Evolutionary conservation across 441 rosid genomes (phyloP).

Genomic region (Syzygium syzygioides): DNA sequence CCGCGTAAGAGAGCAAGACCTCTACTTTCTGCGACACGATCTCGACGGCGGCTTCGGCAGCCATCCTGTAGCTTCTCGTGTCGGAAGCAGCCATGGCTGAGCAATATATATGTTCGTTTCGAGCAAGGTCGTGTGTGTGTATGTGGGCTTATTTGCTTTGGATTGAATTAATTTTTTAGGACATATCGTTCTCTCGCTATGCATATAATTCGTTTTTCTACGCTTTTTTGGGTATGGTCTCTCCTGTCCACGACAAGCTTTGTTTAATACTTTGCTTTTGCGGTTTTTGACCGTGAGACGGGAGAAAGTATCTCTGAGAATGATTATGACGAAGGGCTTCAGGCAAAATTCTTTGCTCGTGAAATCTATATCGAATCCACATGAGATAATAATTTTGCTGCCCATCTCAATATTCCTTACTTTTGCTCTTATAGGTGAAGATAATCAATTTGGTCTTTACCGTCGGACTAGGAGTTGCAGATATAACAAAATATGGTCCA

Average conservation of each 20-base stretch:
- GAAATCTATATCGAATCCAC: not conserved
- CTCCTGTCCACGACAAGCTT: rapidly evolving
- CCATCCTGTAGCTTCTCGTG: rapidly evolving
- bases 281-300: not conserved
- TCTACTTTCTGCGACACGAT: not conserved
- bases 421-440: not conserved
- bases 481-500: not conserved
- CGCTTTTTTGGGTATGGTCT: not conserved
- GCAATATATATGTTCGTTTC: not conserved
- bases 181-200: not conserved
- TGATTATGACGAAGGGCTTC: too few species aligned
- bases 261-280: not conserved
- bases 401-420: not conserved
- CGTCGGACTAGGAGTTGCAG: not conserved
- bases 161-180: rapidly evolving
- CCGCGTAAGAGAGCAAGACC: not conserved
- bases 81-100: not conserved
- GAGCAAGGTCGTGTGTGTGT: not conserved
- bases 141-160: not conserved
- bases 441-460: not conserved
- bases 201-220: not conserved
- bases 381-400: not conserved
- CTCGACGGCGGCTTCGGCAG: rapidly evolving
- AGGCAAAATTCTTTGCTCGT: not conserved
- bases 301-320: not conserved